Evolutionary conservation across 768 basidiomycete genomes (phyloP).

Genomic region (Boletus fagicola): DNA sequence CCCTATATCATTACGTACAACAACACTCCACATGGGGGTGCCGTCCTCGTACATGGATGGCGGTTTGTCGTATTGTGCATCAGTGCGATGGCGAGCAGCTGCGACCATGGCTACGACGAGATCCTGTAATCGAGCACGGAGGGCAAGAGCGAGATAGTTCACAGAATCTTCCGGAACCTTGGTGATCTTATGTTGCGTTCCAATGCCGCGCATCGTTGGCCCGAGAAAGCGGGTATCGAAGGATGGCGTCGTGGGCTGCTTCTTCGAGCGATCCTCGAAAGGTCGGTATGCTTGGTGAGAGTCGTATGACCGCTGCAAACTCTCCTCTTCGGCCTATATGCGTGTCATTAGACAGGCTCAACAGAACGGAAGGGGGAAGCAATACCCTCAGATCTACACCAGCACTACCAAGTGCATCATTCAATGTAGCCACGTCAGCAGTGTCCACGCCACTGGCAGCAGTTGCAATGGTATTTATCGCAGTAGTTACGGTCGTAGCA

Average conservation of each 20-base stretch:
- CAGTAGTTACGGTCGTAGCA: slow-evolving; percentile 11
- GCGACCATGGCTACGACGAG: slow-evolving; percentile 65
- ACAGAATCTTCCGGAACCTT: slow-evolving; percentile 68
- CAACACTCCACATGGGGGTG: slow-evolving; percentile 79
- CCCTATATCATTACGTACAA: slow-evolving; percentile 73
- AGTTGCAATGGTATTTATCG: slow-evolving; percentile 23
- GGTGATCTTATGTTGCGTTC: slow-evolving; percentile 64
- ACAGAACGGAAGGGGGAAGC: slow-evolving; percentile 1
- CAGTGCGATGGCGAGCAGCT: slow-evolving; percentile 66
- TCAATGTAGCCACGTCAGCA: slow-evolving; percentile 72
- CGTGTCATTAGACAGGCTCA: background rate
- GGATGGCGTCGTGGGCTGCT: slow-evolving; percentile 66
- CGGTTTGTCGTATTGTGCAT: slow-evolving; percentile 65
- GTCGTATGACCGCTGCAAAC: slow-evolving; percentile 64
- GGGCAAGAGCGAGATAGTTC: slow-evolving; percentile 75
- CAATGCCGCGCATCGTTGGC: slow-evolving; percentile 65
- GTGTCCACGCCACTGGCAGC: slow-evolving; percentile 49
- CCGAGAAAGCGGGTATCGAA: slow-evolving; percentile 69
- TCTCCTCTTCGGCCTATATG: slow-evolving; percentile 82
- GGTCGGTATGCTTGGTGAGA: slow-evolving; percentile 60
- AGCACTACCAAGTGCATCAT: slow-evolving; percentile 82
- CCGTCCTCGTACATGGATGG: slow-evolving; percentile 65
- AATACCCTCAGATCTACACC: slow-evolving; percentile 81
- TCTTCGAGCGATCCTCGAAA: slow-evolving; percentile 76
- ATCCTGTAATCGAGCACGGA: slow-evolving; percentile 71